Conservation (phyloP, 2,329 filamentous ascomycete genomes). For the Ascochyta koolunga region DNA sequence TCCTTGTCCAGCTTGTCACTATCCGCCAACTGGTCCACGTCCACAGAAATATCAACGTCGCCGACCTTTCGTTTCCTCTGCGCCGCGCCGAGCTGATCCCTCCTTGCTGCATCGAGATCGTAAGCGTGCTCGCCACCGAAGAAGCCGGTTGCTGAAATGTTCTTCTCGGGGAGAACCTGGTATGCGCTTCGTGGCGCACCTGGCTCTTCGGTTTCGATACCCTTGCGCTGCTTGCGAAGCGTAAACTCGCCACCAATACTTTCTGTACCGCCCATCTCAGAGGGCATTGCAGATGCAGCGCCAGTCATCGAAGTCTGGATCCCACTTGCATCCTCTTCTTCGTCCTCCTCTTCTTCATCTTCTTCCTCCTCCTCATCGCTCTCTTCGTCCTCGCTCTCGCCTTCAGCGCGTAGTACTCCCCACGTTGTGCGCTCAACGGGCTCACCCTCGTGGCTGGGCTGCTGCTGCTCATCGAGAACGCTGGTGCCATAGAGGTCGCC, state of each 20-base stretch:
- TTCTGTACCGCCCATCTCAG: conserved; percentile 77
- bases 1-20: conserved; percentile 84
- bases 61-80: conserved; percentile 88
- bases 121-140: conserved; percentile 95
- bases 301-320: conserved; percentile 71
- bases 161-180: conserved; percentile 86
- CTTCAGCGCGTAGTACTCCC: conserved; percentile 86
- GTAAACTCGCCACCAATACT: conserved; percentile 87
- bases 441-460: conserved; percentile 65
- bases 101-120: conserved; percentile 70
- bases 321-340: conserved; percentile 64
- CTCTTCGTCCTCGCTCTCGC: conserved; percentile 72
- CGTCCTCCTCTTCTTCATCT: conserved; percentile 71
- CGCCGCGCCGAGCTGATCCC: conserved; percentile 77
- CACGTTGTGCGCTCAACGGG: conserved; percentile 86
- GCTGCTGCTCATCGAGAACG: conserved; percentile 65
- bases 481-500: conserved; percentile 91
- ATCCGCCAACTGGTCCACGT: conserved; percentile 77
- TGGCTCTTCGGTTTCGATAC: conserved; percentile 86
- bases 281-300: conserved; percentile 78
- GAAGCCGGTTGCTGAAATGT: conserved; percentile 86
- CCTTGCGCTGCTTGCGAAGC: conserved; percentile 79
- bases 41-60: conserved; percentile 90
- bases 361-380: conserved; percentile 64
- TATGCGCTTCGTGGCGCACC: conserved; percentile 76